Base-by-base conservation (phyloP, 1,284 basidiomycete species). In the Tilletia walkeri region DNA sequence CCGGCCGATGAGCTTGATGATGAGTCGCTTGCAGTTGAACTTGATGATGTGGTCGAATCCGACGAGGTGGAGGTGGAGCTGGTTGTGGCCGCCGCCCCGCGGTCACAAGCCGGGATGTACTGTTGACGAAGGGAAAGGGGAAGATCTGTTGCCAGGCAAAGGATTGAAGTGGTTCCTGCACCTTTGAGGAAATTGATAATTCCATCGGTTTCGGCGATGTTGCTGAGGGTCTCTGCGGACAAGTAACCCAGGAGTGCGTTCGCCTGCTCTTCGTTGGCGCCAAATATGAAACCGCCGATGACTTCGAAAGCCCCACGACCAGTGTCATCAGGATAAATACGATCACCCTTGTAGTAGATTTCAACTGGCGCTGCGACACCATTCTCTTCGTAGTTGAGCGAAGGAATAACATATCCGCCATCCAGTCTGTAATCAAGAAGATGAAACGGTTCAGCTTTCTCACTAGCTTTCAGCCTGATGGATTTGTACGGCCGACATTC, bases 371-470 rank as follows among this genome's bases (percentile, higher is more conserved):
- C 49, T 18, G 4, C 20, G 20, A 80, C 67, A 63, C 77, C 68
- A 65, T 71, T 69, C 72, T 79, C 75, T 69, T 76, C 69, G 68
- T 76, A 77, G 16, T 71, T 36, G 38, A 81, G 69, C 63, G 68
- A 73, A 3, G 72, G 72, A 4, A 72, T 68, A 3, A 69, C 45
- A 70, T 78, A 80, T 66, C 73, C 72, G 67, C 75, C 73, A 63
- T 70, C 73, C 1, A 67, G 70, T n/a, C 66, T 68, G 38, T 45
- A 47, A 3, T 79, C 30, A 18, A 78, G 45, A 45, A 12, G n/a
- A n/a, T n/a, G n/a, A n/a, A n/a, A n/a, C n/a, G n/a, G n/a, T n/a
- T n/a, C n/a, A n/a, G n/a, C n/a, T n/a, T n/a, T n/a, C n/a, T n/a
- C n/a, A n/a, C n/a, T n/a, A n/a, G n/a, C n/a, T n/a, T n/a, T n/a